Conservation (phyloP, 768 basidiomycete genomes). For the Auricularia sp. region DNA sequence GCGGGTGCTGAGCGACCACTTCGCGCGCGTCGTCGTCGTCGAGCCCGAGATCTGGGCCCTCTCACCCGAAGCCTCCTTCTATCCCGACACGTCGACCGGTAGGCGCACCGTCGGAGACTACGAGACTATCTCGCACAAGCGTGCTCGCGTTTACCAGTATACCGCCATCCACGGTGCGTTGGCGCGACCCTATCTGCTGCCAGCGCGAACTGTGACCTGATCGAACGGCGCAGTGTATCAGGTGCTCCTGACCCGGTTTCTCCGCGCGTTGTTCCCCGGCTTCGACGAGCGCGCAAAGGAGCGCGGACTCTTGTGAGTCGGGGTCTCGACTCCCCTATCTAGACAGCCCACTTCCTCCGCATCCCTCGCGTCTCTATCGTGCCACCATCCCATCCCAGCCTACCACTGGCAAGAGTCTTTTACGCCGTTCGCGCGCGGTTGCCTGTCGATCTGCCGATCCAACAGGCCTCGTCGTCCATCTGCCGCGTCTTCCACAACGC, state of each 20-base stretch:
- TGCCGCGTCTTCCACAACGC: too few species aligned
- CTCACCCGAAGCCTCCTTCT: neutral
- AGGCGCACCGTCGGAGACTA: neutral
- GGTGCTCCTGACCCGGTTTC: neutral
- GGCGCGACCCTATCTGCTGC: neutral
- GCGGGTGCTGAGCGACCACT: slow-evolving; percentile 5
- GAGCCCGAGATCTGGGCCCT: slow-evolving; percentile 7
- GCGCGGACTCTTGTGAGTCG: neutral
- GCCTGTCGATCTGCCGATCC: too few species aligned
- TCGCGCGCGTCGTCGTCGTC: slow-evolving; percentile 4
- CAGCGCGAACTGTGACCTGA: neutral
- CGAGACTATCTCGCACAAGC: neutral
- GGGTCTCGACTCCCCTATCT: too few species aligned
- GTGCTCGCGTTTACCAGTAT: neutral
- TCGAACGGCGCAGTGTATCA: neutral
- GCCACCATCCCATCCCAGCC: too few species aligned
- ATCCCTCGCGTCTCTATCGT: too few species aligned
- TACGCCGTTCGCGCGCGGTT: too few species aligned
- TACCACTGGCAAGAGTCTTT: too few species aligned
- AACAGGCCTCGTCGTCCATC: too few species aligned
- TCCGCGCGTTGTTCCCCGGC: neutral
- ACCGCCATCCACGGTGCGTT: neutral
- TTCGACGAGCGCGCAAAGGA: neutral
- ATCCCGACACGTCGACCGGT: neutral
- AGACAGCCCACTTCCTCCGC: too few species aligned